phyloP scores from a whole-genome alignment of 306 rosid genomes.

The Medicago truncatula region DNA sequence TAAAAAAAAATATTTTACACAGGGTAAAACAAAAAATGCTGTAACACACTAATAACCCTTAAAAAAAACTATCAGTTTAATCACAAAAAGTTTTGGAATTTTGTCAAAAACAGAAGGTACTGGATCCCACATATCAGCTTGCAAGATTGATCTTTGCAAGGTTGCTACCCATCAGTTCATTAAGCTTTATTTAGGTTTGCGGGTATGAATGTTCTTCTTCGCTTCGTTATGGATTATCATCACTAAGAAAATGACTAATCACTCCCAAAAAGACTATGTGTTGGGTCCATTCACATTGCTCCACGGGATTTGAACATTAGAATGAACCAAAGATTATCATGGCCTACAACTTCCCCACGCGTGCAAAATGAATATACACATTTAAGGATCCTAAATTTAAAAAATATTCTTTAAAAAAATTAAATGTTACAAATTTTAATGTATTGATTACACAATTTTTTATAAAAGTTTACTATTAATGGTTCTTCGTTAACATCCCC shows the following conservation, averaged over 20 bases:
- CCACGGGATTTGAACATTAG: not conserved
- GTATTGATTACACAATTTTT: too few relatives aligned
- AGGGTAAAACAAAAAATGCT: too few relatives aligned
- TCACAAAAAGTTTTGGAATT: too few relatives aligned
- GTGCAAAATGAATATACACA: not conserved
- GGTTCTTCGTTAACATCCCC: too few relatives aligned
- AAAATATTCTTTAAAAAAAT: too few relatives aligned
- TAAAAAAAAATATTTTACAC: too few relatives aligned
- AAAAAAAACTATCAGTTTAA: too few relatives aligned
- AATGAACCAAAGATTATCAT: not conserved
- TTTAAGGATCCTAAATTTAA: too few relatives aligned
- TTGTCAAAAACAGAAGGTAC: not conserved
- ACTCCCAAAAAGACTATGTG: not conserved
- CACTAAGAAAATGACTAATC: not conserved
- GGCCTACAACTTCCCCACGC: not conserved
- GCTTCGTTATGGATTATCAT: not conserved
- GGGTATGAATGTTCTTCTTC: not conserved
- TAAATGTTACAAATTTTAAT: too few relatives aligned
- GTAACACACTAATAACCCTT: too few relatives aligned
- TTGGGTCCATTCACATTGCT: not conserved
- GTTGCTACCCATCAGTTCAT: not conserved
- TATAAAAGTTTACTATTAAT: too few relatives aligned
- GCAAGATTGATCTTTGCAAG: not conserved
- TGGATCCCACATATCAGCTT: not conserved
- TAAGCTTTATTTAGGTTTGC: not conserved